Base-by-base conservation (phyloP, 2,329 filamentous ascomycete species). In the Curvularia hawaiiensis region DNA sequence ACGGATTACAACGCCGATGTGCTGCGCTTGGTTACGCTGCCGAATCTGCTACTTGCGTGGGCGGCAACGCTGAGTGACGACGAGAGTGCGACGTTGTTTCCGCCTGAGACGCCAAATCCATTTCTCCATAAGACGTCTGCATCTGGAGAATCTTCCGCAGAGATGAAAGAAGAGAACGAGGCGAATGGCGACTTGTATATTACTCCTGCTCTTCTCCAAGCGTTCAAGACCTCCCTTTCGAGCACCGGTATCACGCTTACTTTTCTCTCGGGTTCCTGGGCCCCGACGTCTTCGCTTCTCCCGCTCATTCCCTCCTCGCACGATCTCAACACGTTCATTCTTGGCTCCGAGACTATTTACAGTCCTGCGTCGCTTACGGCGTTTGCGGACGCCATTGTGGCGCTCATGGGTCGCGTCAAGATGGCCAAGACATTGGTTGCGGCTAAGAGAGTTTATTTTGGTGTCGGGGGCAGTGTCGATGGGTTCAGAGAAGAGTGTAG, bases 331-430 rank as follows among this genome's bases (percentile, higher is more conserved):
- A 75, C 74, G 0, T 70, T 76, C 24, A 78, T 93, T 5, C 78
- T 95, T 1, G 91, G 88, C 0, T 89, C 90, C 0, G 91, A 95
- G 76, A 95, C 91, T 0, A 94, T 95, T 44, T 95, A 95, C 76
- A 91, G 88, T 2, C 90, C 90, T 0, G 86, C 87, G 56, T 88
- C 89, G 0, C 82, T 92, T 22, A 78, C 80, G 35, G 83, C 86
- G 0, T 95, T 94, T 70, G 85, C 88, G 0, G 84, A 89, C 39
- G 87, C 87, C 4, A 79, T 92, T 12, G 81, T 89, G 41, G 78
- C 78, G 4, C 77, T 91, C 16, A 77, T 92, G 44, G 68, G 70
- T 44, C 65, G 78, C 14, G 79, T 87, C 49, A 79, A 81, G 50
- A 77, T 79, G 50, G 85, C 86, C 0, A 84, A 83, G 48, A 87